Evolutionary conservation across 2,329 filamentous ascomycete species (phyloP).

Genomic region (Ophiocordyceps sinensis): DNA sequence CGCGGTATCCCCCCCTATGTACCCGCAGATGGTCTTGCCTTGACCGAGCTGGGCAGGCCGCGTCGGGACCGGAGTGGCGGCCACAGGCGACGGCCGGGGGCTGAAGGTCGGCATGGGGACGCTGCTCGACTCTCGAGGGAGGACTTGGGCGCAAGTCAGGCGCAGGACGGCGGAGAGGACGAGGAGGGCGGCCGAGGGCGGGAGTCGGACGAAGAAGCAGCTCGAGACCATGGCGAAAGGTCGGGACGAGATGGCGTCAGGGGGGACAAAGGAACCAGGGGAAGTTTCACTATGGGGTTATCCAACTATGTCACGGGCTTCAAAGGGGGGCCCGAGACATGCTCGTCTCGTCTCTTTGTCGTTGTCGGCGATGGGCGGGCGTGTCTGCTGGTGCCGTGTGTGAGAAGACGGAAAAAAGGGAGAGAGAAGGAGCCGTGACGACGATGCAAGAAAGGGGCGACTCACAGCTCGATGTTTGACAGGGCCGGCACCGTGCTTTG

Average conservation of each 20-base stretch:
- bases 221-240: neutral
- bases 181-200: neutral
- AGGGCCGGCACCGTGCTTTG: no score
- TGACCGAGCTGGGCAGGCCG: slow-evolving; percentile 17
- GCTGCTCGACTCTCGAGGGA: slow-evolving; percentile 26
- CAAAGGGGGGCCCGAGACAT: neutral
- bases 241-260: neutral
- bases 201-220: neutral
- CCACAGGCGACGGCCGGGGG: slow-evolving; percentile 23
- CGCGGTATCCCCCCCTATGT: slow-evolving; percentile 34
- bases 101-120: slow-evolving; percentile 19
- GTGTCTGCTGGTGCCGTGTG: neutral
- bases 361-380: no score
- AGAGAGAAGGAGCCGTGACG: no score
- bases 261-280: neutral
- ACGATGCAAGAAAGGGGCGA: no score
- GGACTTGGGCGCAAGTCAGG: slow-evolving; percentile 19
- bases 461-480: no score
- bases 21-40: slow-evolving; percentile 41
- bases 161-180: slow-evolving; percentile 10
- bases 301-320: neutral
- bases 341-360: neutral
- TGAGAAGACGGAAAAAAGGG: neutral
- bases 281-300: neutral
- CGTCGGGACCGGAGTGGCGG: slow-evolving; percentile 24